Percentiles rank a stretch among this genome's conserved stretches.
Conservation (phyloP, 352 stramenopile genomes). For the Achlya hypogyna region DNA sequence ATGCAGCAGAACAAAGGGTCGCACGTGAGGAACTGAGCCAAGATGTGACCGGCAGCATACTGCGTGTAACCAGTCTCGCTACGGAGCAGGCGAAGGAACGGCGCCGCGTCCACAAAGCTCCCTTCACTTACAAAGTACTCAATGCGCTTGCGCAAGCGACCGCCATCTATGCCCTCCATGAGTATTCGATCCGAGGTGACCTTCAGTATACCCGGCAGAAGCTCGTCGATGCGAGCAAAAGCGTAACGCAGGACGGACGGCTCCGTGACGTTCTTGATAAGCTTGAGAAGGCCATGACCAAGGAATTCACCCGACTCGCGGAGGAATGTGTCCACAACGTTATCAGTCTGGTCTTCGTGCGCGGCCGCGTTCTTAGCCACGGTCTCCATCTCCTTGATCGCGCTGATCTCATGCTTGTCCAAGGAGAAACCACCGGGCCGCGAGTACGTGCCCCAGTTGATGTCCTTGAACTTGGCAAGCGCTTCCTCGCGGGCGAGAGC, state of each 20-base stretch:
- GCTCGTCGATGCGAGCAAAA: constrained; percentile 77
- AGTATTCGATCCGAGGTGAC: background rate
- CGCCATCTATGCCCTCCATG: too few relatives aligned
- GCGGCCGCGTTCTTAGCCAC: constrained; percentile 36
- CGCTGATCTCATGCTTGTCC: constrained; percentile 77
- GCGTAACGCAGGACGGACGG: constrained; percentile 81
- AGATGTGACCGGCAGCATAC: constrained; percentile 64
- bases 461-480: constrained; percentile 79
- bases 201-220: constrained; percentile 45
- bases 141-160: constrained; percentile 68
- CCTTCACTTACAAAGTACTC: constrained; percentile 70
- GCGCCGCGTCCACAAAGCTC: constrained; percentile 59
- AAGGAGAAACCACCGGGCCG: constrained; percentile 71
- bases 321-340: constrained; percentile 18
- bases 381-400: constrained; percentile 74
- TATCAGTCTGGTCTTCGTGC: constrained; percentile 15
- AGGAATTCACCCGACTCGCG: constrained; percentile 54
- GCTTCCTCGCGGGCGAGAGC: constrained; percentile 68
- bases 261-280: constrained; percentile 84
- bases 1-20: too few relatives aligned
- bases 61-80: constrained; percentile 81
- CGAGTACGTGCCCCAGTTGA: constrained; percentile 86
- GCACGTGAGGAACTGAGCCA: constrained; percentile 79
- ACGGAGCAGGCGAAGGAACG: constrained; percentile 75
- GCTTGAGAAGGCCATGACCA: constrained; percentile 59